Conservation (phyloP, 2,329 filamentous ascomycete genomes). For the Colletotrichum theobromicola region DNA sequence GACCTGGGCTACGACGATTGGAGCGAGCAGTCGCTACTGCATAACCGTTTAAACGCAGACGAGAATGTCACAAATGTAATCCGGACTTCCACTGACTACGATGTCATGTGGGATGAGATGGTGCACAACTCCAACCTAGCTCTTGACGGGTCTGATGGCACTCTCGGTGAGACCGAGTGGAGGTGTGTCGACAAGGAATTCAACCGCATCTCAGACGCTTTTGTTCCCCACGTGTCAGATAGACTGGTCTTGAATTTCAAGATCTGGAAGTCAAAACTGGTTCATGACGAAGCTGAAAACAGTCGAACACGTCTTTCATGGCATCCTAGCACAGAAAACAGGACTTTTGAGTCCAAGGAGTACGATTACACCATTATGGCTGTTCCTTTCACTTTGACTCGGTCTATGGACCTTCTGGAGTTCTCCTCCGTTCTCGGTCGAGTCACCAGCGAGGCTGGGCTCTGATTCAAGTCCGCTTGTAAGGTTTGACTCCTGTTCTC, state of each 20-base stretch:
- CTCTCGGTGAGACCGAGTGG: conserved; percentile 27
- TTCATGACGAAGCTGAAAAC: neutral
- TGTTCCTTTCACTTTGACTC: conserved; percentile 64
- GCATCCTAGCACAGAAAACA: conserved; percentile 45
- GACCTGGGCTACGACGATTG: conserved; percentile 63
- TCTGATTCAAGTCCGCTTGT: conserved; percentile 45
- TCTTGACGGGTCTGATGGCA: conserved; percentile 28
- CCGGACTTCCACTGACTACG: conserved; percentile 28
- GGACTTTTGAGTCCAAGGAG: conserved; percentile 46
- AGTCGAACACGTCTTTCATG: conserved; percentile 47
- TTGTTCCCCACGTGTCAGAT: conserved; percentile 63
- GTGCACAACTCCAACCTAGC: conserved; percentile 37
- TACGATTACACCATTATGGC: conserved; percentile 69
- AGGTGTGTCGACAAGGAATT: conserved; percentile 32
- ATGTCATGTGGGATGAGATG: conserved; percentile 37
- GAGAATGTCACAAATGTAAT: conserved; percentile 56
- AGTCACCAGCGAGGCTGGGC: conserved; percentile 38
- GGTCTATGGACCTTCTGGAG: conserved; percentile 47
- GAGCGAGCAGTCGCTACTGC: conserved; percentile 38
- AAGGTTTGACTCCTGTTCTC: conserved; percentile 68
- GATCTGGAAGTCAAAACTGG: conserved; percentile 59
- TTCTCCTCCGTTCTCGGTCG: conserved; percentile 36
- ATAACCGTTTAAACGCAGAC: conserved; percentile 53
- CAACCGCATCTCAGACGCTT: conserved; percentile 65
- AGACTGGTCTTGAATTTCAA: conserved; percentile 61